These are phyloP conservation scores for Fusarium paranaense DNA, from an alignment of 2,329 filamentous ascomycete genomes.

Conservation along the genomic window DNA sequence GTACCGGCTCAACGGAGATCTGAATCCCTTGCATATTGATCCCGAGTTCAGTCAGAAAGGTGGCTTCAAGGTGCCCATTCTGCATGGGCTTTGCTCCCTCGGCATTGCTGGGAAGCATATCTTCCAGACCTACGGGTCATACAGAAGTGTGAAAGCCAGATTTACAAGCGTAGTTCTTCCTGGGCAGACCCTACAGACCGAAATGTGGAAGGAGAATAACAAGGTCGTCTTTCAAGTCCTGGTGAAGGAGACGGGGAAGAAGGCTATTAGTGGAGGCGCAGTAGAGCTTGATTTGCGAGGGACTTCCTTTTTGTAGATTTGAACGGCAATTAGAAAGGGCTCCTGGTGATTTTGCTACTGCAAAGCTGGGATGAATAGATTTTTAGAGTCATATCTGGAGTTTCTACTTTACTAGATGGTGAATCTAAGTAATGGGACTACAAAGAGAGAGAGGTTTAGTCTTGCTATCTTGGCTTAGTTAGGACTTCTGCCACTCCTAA, in stretches of 20 bases:
- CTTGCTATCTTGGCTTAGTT: too few species aligned
- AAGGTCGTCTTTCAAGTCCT: conserved; percentile 86
- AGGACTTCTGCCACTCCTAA: too few species aligned
- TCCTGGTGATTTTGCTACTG: conserved; percentile 22
- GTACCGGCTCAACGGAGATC: conserved; percentile 90
- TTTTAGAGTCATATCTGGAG: too few species aligned
- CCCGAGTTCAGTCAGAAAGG: conserved; percentile 94
- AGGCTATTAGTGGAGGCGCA: conserved; percentile 83
- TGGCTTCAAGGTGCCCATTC: conserved; percentile 92
- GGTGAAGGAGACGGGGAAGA: conserved; percentile 93
- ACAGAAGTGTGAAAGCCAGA: conserved; percentile 92
- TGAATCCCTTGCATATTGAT: conserved; percentile 89
- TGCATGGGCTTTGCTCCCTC: conserved; percentile 97
- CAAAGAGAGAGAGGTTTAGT: too few species aligned
- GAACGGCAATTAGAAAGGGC: conserved; percentile 46
- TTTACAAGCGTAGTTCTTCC: conserved; percentile 89
- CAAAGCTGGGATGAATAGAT: too few species aligned
- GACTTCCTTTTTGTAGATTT: conserved; percentile 43
- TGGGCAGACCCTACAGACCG: conserved; percentile 88
- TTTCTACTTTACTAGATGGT: too few species aligned
- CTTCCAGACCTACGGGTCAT: conserved; percentile 82
- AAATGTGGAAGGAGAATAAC: conserved; percentile 92
- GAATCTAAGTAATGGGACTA: too few species aligned
- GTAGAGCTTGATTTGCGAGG: conserved; percentile 69
- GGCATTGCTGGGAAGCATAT: conserved; percentile 93